Conservation (phyloP, 1,284 basidiomycete genomes). For the Malassezia psittaci region DNA sequence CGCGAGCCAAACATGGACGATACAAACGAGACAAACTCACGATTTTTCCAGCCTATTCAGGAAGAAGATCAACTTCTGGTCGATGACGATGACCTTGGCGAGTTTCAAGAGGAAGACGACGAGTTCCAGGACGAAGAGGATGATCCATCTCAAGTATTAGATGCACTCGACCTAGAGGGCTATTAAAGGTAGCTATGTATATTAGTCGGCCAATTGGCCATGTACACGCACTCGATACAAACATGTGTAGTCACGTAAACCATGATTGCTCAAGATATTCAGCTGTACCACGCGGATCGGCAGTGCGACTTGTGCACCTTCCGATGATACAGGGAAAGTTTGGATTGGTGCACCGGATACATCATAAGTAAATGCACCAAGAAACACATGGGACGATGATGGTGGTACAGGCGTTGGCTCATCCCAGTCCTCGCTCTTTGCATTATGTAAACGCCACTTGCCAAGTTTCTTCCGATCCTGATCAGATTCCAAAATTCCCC, state of each 20-base stretch:
- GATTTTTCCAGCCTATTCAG: too few relatives aligned
- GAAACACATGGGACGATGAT: slow-evolving; percentile 58
- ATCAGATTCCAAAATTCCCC: slow-evolving; percentile 56
- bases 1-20: too few relatives aligned
- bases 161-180: slow-evolving; percentile 26
- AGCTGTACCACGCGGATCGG: slow-evolving; percentile 73
- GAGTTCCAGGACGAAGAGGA: slow-evolving; percentile 18
- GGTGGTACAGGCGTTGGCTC: slow-evolving; percentile 51
- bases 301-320: slow-evolving; percentile 60
- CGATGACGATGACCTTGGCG: slow-evolving; percentile 12
- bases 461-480: slow-evolving; percentile 57
- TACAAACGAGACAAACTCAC: too few relatives aligned
- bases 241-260: slow-evolving; percentile 70
- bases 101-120: slow-evolving; percentile 21
- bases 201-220: slow-evolving; percentile 18
- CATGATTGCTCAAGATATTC: slow-evolving; percentile 74
- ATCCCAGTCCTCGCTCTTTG: background rate
- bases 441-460: slow-evolving; percentile 7
- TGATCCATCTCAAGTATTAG: slow-evolving; percentile 17
- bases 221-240: slow-evolving; percentile 69
- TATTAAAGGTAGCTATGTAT: slow-evolving; percentile 8
- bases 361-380: slow-evolving; percentile 73
- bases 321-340: slow-evolving; percentile 65
- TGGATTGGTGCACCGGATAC: slow-evolving; percentile 57
- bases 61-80: background rate